Evolutionary conservation across 176 grass and related monocot genomes (phyloP).

Genomic region (Chrysopogon serrulatus): DNA sequence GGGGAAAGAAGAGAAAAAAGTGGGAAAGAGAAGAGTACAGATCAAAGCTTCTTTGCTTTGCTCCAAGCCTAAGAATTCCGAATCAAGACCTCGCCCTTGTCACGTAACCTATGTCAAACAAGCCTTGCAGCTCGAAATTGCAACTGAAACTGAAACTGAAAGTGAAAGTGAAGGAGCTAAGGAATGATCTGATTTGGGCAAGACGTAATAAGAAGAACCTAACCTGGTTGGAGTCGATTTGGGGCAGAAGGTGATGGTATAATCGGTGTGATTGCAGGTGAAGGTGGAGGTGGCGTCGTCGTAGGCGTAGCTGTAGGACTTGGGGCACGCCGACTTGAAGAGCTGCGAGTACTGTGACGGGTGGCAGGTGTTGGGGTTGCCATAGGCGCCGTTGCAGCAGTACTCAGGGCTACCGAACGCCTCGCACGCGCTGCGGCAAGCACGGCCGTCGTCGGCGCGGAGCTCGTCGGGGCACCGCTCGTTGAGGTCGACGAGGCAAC

Average conservation of each 20-base stretch:
- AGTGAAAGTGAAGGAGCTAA: too few species aligned
- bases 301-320: constrained; percentile 92
- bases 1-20: constrained; percentile 44
- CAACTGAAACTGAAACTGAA: not conserved
- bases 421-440: constrained; percentile 77
- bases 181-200: not conserved
- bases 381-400: constrained; percentile 86
- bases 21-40: constrained; percentile 19
- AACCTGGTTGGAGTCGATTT: constrained; percentile 43
- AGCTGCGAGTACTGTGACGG: constrained; percentile 90
- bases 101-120: not conserved
- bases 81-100: not conserved
- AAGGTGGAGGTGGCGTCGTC: constrained; percentile 95
- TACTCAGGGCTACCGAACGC: constrained; percentile 75
- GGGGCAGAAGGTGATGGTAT: constrained; percentile 96
- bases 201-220: not conserved
- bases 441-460: constrained; percentile 46
- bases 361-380: constrained; percentile 68
- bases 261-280: constrained; percentile 76
- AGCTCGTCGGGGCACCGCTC: constrained; percentile 70
- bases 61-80: constrained; percentile 18
- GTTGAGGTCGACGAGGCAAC: constrained; percentile 77
- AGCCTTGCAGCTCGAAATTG: not conserved
- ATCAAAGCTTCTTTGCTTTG: constrained; percentile 38
- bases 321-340: constrained; percentile 90